Evolutionary conservation across 2,329 filamentous ascomycete species (phyloP), one percentile per base, ranked within the genome.

Genomic region (Chalaropsis thielavioides): DNA sequence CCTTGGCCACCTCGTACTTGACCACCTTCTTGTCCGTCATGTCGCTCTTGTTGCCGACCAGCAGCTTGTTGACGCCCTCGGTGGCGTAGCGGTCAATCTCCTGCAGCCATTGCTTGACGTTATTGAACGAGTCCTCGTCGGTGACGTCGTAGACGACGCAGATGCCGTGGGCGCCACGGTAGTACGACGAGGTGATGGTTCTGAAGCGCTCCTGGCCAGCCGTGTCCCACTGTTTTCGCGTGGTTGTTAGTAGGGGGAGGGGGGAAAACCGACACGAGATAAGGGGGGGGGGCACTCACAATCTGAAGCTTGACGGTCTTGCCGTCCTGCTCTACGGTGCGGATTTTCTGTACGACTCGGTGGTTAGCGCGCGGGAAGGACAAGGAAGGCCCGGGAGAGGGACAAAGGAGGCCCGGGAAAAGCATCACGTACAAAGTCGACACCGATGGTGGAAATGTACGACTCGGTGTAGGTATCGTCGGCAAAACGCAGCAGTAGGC

Each of bases 1-100:
- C 94, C 94, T 99, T 99, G 72, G 94, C 94, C 71, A 97, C 94
- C 69, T 91, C 95, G 84, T 99, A 99, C 78, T 99, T 94, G 68
- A 99, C 94, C 49, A 97, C 94, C 83, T 97, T 99, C 89, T 99
- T 99, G 80, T 99, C 94, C 67, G 92, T 86, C 91, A 99, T 97
- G 89, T 99, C 94, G 79, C 91, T 96, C 88, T 99, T 99, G 88
- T 99, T 99, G 74, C 94, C 94, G 69, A 99, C 92, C 68, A 99
- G 86, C 70, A 99, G 84, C 84, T 99, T 99, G 86, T 99, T 99
- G 74, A 99, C 94, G 70, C 94, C 94, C 80, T 99, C 94, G 71
- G 94, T 99, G 72, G 94, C 94, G 74, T 99, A 97, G 76, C 94
- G 87, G 81, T 99, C 94, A 72, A 99, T 99, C 81, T 99, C 94